Percentiles rank a stretch among this genome's conserved stretches.
phyloP scores from a whole-genome alignment of 371 early-diverging fungal species.

The Mucor indicus region DNA sequence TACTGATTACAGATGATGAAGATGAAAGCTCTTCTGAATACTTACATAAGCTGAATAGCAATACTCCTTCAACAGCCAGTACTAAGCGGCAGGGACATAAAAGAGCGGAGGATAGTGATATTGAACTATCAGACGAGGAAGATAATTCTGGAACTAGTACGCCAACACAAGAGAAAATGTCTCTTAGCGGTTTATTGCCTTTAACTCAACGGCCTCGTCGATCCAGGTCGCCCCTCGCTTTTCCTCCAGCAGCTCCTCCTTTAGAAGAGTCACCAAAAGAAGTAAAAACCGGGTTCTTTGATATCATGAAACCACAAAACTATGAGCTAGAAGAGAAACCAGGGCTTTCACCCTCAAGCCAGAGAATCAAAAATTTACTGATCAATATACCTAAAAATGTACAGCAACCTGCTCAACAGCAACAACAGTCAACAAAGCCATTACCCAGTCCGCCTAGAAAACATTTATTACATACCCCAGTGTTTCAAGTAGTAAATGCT shows the following conservation, averaged over 20 bases:
- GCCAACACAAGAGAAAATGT: not conserved
- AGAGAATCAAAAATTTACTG: conserved; percentile 3
- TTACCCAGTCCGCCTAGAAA: conserved; percentile 44
- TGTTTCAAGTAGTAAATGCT: conserved; percentile 70
- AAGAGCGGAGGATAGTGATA: conserved; percentile 37
- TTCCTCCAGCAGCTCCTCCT: conserved; percentile 5
- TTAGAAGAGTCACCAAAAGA: conserved; percentile 1
- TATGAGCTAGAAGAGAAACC: not conserved
- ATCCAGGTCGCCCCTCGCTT: conserved; percentile 18
- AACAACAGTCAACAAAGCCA: conserved; percentile 6
- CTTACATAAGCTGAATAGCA: conserved; percentile 2
- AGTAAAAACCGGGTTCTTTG: not conserved
- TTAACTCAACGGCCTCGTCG: conserved; percentile 8
- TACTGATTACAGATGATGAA: conserved; percentile 17
- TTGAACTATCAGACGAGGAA: conserved; percentile 47
- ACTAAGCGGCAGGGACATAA: not conserved
- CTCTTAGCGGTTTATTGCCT: not conserved
- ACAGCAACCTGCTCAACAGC: too few relatives aligned
- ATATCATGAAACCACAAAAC: not conserved
- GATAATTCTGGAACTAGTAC: not conserved
- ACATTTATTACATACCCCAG: conserved; percentile 75
- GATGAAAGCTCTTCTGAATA: conserved; percentile 3
- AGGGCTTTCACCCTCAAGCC: not conserved
- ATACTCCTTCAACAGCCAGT: not conserved
- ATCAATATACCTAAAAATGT: conserved; percentile 4